These are phyloP conservation scores for Lentinula sp. DNA, from an alignment of 768 basidiomycete genomes.

Conservation along the genomic window DNA sequence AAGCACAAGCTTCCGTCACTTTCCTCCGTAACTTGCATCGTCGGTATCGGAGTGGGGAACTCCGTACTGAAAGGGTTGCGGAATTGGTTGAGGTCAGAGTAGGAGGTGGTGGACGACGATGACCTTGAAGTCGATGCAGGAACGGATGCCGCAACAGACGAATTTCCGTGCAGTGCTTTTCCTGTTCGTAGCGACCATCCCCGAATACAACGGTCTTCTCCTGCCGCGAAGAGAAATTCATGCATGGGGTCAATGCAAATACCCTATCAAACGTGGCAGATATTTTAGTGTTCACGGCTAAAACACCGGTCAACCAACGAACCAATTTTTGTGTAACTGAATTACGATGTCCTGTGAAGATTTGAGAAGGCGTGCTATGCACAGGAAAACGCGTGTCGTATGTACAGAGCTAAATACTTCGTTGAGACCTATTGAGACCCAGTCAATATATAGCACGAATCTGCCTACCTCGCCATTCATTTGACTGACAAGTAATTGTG, in stretches of 20 bases:
- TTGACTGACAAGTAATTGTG: constrained; percentile 50
- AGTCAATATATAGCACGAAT: background rate
- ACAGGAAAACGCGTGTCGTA: constrained; percentile 58
- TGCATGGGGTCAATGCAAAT: constrained; percentile 51
- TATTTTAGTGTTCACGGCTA: too few species aligned
- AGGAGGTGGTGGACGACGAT: background rate
- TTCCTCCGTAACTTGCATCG: constrained; percentile 46
- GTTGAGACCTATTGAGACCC: background rate
- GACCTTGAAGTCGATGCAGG: background rate
- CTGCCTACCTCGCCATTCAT: constrained; percentile 54
- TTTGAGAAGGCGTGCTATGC: constrained; percentile 34
- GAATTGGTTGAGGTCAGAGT: background rate
- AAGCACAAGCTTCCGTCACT: constrained; percentile 29
- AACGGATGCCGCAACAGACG: background rate
- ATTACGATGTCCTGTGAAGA: constrained; percentile 55
- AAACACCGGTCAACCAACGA: constrained; percentile 14
- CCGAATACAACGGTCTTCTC: constrained; percentile 58
- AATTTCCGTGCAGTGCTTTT: constrained; percentile 21
- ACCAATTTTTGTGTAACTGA: constrained; percentile 46
- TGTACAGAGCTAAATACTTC: constrained; percentile 40
- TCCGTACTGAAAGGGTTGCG: constrained; percentile 24
- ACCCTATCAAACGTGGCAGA: constrained; percentile 36
- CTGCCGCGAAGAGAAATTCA: constrained; percentile 62
- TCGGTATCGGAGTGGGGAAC: constrained; percentile 33
- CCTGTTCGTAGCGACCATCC: constrained; percentile 66